A percentile compares a stretch with the other conserved stretches of the same genome.
phyloP scores from a whole-genome alignment of 1,139 yeast genomes.

The Yamadazyma trypodendri region DNA sequence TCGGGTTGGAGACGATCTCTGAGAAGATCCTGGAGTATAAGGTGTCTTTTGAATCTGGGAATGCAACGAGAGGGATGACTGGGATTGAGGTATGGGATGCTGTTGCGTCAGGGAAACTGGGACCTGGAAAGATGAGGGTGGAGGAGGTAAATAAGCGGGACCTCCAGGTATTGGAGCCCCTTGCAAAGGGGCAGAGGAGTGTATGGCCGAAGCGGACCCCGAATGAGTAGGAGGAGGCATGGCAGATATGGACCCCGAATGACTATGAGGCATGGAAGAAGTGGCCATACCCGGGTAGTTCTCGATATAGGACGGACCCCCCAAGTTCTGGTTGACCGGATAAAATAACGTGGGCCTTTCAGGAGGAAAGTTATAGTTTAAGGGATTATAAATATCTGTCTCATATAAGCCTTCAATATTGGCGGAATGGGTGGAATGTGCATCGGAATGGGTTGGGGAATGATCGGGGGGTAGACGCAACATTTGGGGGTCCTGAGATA shows the following conservation, averaged over 20 bases:
- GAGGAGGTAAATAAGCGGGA: constrained; percentile 2
- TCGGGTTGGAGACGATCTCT: constrained; percentile 6
- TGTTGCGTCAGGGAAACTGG: background rate
- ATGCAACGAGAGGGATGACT: constrained; percentile 1
- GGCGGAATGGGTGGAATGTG: constrained; percentile 7
- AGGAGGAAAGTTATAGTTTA: constrained; percentile 12
- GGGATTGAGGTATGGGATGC: background rate
- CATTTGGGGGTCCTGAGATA: background rate
- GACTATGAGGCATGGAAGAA: too few relatives aligned
- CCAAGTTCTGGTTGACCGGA: constrained; percentile 5
- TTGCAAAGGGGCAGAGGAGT: background rate
- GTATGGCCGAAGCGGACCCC: background rate
- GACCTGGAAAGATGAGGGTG: background rate
- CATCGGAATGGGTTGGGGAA: constrained; percentile 8
- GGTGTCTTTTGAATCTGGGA: background rate
- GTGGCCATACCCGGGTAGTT: background rate
- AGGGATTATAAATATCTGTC: constrained; percentile 8
- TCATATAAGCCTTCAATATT: constrained; percentile 7
- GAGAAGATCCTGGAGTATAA: constrained; percentile 7
- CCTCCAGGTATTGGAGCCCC: constrained; percentile 2
- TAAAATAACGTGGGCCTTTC: constrained; percentile 9
- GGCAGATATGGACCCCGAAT: too few relatives aligned
- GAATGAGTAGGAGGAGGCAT: background rate
- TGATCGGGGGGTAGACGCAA: background rate
- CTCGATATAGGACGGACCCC: constrained; percentile 1